Evolutionary conservation across 2,329 filamentous ascomycete species (phyloP), one percentile per base, ranked within the genome.

Genomic region (Botrytis sinoallii): DNA sequence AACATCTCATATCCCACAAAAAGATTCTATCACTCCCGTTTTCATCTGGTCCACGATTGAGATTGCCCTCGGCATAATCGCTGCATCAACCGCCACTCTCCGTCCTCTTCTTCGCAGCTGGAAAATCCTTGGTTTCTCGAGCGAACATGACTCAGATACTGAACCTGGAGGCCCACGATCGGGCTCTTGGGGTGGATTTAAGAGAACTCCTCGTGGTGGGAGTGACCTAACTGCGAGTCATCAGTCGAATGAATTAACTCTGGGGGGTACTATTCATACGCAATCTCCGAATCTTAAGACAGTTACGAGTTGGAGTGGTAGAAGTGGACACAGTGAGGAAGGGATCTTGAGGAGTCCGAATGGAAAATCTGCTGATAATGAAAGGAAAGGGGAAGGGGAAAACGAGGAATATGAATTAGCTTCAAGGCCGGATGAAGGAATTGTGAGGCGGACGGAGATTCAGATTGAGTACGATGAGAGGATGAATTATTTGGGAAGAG

Each of bases 81-180:
- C 71, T 16, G 63, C 71, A 8, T 72, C 71, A 35, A 32, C 46
- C 3, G 40, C 63, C 6, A 72, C 71, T 22, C 59, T 72, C 20
- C 71, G 71, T 12, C 71, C 71, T 4, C 63, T 72, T 10, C 63
- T 72, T 8, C 48, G 63, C 7, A 46, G 16, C 10, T 46, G 55
- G 48, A 14, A 40, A 25, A 46, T 72, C 14, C 18, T 46, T 25
- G 71, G 63, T 5, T 72, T 72, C 40, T 1, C 10, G 1, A 40
- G 52, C 35, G 4, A 68, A 5, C n/a, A 2, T 4, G 32, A 16
- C n/a, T 55, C 35, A 32, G 18, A 40, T 32, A 1, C 7, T 42
- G 66, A n/a, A 18, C 65, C 32, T 29, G 32, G 46, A 35, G 29
- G 48, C n/a, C 9, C 66, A 42, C 25, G 48, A 32, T 68, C 48